Evolutionary conservation across 495 filamentous ascomycete genomes (phyloP), one percentile per base, ranked within the genome.

Genomic region (Wilcoxina mikolae): DNA sequence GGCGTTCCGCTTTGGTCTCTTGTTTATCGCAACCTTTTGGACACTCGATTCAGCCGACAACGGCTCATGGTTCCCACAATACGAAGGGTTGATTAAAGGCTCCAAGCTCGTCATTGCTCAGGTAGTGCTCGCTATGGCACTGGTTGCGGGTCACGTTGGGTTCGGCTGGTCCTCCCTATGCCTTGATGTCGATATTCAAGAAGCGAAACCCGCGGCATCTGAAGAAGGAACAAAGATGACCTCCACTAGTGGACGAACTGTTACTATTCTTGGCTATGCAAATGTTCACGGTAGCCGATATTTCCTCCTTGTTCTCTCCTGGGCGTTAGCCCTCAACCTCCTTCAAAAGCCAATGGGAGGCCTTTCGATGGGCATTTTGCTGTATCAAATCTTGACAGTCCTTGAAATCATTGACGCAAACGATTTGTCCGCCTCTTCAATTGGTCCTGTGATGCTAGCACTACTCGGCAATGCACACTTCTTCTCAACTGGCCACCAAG

Each of bases 401-500:
- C 72, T 85, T 47, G 93, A 99, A 70, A 84, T 96, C 60, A 70
- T 95, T 49, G 87, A 94, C 71, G 77, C 82, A 41, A 84, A 85
- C 67, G 67, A 73, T 41, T 70, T 94, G 1, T 67, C 73, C 39
- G 75, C 78, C 60, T 82, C 84, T 2, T 68, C 84, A 28, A 81
- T 96, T 63, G 91, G 88, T 0, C 90, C 93, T 22, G 72, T 88
- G 22, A 73, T 94, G 35, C 74, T 99, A 10, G 93, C 79, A 33
- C 68, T 95, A 15, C 74, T 99, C 1, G 93, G 87, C 45, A 83
- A 80, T 58, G 94, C 87, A 67, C 79, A 94, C 71, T 99, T 82
- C 73, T 99, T 99, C 79, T 94, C 90, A 61, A 99, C 91, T 0
- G 91, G 91, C 58, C 91, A 99, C 69, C 93, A 96, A 68, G 90